Evolutionary conservation across 2,329 filamentous ascomycete species (phyloP), one percentile per base, ranked within the genome.

Genomic region (Colletotrichum sansevieriae): DNA sequence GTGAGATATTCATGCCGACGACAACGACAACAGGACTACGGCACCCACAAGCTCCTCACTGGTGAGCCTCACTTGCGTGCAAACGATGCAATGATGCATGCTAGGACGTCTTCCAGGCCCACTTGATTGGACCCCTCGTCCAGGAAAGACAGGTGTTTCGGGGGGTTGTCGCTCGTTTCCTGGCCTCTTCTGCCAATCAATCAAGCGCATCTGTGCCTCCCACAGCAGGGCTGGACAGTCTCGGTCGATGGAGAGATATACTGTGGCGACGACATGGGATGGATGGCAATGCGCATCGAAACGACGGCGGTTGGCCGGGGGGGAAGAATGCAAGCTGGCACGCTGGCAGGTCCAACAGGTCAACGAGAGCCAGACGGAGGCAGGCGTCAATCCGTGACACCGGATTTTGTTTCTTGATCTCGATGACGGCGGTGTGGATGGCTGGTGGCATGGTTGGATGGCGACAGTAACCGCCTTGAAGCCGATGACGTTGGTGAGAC

Each of bases 401-500:
- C 47, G 39, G 25, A 25, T 57, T 18, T 7, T 9, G 29, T 8
- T 29, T 35, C 25, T 35, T 60, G 47, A 46, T 65, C 33, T 59
- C 54, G 65, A 55, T 68, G 61, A 22, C 49, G 47, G 47, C 6
- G 11, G 12, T n/a, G 35, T 55, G 52, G 29, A 18, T 37, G 49
- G n/a, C n/a, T 37, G 49, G 49, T 52, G 29, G 29, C 15, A 18
- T 52, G 13, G 15, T 51, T 51, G 41, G 58, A 52, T 29, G 13
- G 46, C 29, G 33, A 37, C 29, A 49, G 18, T 56, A 43, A 69
- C 49, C 60, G 25, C 20, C 41, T 65, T 39, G 49, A 56, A 37
- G 56, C 47, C 66, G 49, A 69, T 69, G 66, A 69, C 66, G 66
- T 69, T 69, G 49, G 49, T 66, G 66, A 69, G 62, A 68, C 62